Base-by-base conservation (phyloP, 1,284 basidiomycete species). In the Amylostereum areolatum region DNA sequence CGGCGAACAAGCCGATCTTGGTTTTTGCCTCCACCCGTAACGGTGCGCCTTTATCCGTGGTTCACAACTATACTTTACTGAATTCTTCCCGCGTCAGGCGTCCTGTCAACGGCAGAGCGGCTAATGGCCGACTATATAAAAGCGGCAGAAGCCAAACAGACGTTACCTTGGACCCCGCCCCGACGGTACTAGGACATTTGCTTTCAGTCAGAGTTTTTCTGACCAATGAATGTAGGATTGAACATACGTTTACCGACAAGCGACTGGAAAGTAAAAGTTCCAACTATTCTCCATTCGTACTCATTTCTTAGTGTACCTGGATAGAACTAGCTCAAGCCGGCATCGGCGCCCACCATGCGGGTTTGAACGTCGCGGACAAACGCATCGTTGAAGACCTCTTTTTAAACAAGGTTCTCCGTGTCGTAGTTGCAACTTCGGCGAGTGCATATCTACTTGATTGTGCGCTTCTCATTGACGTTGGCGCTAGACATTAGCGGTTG, bases 11-110 rank as follows among this genome's bases (percentile, higher is more conserved):
- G 62, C 91, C 93, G 0, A 85, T 89, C 24, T 72, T 94, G 31
- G 70, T 97, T 3, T 97, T 97, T 62, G 89, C 86, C 55, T 74
- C 90, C 4, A 96, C 93, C 4, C 75, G 94, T 54, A 92, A 89
- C 75, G 81, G 91, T 85, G 61, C 51, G 54, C 52, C 42, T 24
- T 45, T 18, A 12, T 25, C 35, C 24, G 5, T 31, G n/a, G 11
- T 43, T 46, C 24, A n/a, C 34, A 44, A 31, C 40, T 11, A 41
- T 27, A 49, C 10, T 18, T 46, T 45, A 51, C 29, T 32, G n/a
- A n/a, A 9, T 12, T 27, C 43, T 36, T 30, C 50, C 18, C 18
- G 18, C 18, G 18, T 18, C 29, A 86, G 89, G 85, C 2, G 83
- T 84, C 1, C 66, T 85, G 47, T 60, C 67, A 27, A 86, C 92